Evolutionary conservation across 306 rosid species (phyloP).

Genomic region (Abrus precatorius): DNA sequence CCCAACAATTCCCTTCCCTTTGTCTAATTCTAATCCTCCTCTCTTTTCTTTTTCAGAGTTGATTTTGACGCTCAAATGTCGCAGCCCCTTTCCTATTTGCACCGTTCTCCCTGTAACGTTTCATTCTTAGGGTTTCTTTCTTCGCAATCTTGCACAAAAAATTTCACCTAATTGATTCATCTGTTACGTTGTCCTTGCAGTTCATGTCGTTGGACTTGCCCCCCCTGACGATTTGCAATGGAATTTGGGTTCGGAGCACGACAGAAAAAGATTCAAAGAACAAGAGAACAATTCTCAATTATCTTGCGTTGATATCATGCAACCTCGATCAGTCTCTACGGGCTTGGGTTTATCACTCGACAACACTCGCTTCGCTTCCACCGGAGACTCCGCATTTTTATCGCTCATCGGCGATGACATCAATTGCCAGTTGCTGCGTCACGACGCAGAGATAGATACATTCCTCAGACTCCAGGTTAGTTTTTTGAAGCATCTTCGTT

Average conservation of each 20-base stretch:
- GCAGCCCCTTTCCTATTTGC: constrained; percentile 49
- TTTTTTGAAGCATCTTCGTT: background rate
- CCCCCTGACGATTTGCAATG: constrained; percentile 72
- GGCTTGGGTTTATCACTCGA: constrained; percentile 98
- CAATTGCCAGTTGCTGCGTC: constrained; percentile 69
- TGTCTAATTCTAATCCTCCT: background rate
- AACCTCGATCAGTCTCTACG: constrained; percentile 76
- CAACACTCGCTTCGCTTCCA: constrained; percentile 76
- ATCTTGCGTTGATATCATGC: constrained; percentile 86
- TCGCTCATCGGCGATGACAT: constrained; percentile 82
- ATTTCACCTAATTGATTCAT: no score
- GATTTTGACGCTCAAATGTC: constrained; percentile 79
- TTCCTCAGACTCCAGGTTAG: constrained; percentile 86
- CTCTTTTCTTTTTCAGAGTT: constrained; percentile 52
- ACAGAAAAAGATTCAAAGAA: constrained; percentile 77
- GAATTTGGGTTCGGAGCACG: constrained; percentile 75
- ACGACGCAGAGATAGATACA: constrained; percentile 78
- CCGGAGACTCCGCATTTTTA: constrained; percentile 82
- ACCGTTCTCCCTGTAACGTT: no score
- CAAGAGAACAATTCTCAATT: constrained; percentile 95
- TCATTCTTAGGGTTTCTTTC: no score
- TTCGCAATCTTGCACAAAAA: no score
- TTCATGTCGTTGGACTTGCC: constrained; percentile 90
- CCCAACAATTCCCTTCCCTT: background rate
- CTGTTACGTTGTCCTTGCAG: constrained; percentile 35